Percentiles rank a stretch among this genome's conserved stretches.
phyloP scores from a whole-genome alignment of 164 flowering plant species.

The Stephania cephalantha region DNA sequence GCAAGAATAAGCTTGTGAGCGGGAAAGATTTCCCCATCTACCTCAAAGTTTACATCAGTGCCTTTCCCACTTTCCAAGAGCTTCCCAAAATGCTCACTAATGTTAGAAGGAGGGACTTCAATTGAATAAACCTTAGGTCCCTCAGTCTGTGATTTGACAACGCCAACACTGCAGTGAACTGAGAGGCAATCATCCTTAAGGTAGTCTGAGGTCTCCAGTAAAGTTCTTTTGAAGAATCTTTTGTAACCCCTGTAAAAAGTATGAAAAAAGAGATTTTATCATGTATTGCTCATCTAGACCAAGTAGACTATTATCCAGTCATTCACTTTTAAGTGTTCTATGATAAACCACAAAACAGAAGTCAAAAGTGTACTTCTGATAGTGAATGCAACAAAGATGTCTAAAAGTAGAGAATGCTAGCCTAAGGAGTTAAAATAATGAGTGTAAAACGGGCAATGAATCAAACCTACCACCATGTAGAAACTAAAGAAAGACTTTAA shows the following conservation, averaged over 20 bases:
- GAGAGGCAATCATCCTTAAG: constrained; percentile 81
- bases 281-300: neutral
- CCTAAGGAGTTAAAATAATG: too few species aligned
- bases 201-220: constrained; percentile 75
- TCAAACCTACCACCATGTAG: too few species aligned
- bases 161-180: constrained; percentile 77
- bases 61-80: constrained; percentile 74
- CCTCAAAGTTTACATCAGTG: constrained; percentile 66
- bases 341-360: too few species aligned
- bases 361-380: too few species aligned
- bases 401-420: too few species aligned
- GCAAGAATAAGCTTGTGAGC: constrained; percentile 88
- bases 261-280: neutral
- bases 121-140: constrained; percentile 74
- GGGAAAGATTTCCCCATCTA: constrained; percentile 62
- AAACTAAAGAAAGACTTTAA: too few species aligned
- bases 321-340: neutral
- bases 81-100: constrained; percentile 69
- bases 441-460: too few species aligned
- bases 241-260: constrained; percentile 79
- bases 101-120: constrained; percentile 56
- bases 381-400: too few species aligned
- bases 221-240: constrained; percentile 66
- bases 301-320: neutral
- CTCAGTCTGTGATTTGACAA: constrained; percentile 71